Evolutionary conservation across 345 rosid species (phyloP).

Genomic region (Brassica cretica): DNA sequence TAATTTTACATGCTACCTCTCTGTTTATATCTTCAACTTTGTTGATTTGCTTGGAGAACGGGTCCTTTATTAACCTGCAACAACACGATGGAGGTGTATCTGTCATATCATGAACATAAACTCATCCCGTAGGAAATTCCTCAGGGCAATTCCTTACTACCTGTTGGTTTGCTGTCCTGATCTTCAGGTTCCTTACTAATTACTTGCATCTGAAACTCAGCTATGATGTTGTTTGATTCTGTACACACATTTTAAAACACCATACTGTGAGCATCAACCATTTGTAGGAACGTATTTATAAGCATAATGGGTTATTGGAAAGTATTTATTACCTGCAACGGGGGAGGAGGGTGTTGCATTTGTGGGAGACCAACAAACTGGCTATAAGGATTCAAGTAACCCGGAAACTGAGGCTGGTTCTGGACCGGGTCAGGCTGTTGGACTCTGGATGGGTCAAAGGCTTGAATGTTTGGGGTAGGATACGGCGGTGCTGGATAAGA

Average conservation of each 20-base stretch:
- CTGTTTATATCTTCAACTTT: background rate
- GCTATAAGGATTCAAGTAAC: slow-evolving; percentile 21
- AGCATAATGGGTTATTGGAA: background rate
- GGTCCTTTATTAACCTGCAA: slow-evolving; percentile 11
- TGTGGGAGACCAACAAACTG: slow-evolving; percentile 27
- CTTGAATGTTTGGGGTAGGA: slow-evolving; percentile 13
- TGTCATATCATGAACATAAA: background rate
- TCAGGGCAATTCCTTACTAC: background rate
- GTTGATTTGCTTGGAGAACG: background rate
- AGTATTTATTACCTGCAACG: slow-evolving; percentile 1
- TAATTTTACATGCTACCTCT: background rate
- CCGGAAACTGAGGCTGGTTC: slow-evolving; percentile 25
- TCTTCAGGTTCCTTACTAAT: slow-evolving; percentile 16
- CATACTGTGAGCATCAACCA: background rate
- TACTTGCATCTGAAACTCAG: slow-evolving; percentile 10
- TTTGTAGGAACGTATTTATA: background rate
- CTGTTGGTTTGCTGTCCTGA: slow-evolving; percentile 12
- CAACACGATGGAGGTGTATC: background rate
- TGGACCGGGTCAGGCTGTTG: background rate
- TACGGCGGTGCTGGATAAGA: background rate
- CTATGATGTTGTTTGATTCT: slow-evolving; percentile 33
- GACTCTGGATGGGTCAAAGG: slow-evolving; percentile 18
- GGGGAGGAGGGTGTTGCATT: slow-evolving; percentile 28
- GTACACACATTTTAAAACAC: background rate
- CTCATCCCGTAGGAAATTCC: background rate